These are phyloP conservation scores for Kluyveromyces aestuarii DNA, from an alignment of 805 yeast genomes.

Conservation along the genomic window DNA sequence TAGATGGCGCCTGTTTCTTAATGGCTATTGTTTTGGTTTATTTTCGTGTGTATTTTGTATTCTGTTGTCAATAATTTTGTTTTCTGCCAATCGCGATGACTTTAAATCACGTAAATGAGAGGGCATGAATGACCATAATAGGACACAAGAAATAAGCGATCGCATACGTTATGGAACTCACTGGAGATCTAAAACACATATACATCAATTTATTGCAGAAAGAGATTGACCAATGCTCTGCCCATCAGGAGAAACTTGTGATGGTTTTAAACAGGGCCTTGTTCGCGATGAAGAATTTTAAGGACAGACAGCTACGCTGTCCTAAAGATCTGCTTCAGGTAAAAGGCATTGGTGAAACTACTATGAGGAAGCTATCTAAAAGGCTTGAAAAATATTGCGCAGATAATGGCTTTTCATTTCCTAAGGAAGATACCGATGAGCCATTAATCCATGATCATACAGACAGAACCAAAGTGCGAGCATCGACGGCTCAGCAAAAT, in stretches of 20 bases:
- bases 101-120: too few species aligned
- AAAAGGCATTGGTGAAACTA: constrained; percentile 64
- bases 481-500: constrained; percentile 4
- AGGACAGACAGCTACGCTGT: constrained; percentile 37
- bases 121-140: not conserved
- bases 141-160: not conserved
- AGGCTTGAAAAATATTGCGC: constrained; percentile 46
- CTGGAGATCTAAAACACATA: constrained; percentile 41
- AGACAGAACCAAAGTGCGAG: constrained; percentile 10
- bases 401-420: constrained; percentile 40
- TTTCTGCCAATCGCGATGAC: not conserved
- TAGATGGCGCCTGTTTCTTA: too few species aligned
- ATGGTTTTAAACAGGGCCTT: constrained; percentile 48
- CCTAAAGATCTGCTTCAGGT: constrained; percentile 53
- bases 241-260: constrained; percentile 43
- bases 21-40: too few species aligned
- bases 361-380: constrained; percentile 41
- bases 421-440: constrained; percentile 20
- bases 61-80: too few species aligned
- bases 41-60: too few species aligned
- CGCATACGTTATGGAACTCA: constrained; percentile 31
- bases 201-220: constrained; percentile 54
- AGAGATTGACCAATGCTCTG: constrained; percentile 36
- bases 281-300: constrained; percentile 35
- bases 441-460: not conserved